A percentile compares a stretch with the other conserved stretches of the same genome.
phyloP scores from a whole-genome alignment of 2,329 filamentous ascomycete genomes.

The Aphanoascus verrucosus region DNA sequence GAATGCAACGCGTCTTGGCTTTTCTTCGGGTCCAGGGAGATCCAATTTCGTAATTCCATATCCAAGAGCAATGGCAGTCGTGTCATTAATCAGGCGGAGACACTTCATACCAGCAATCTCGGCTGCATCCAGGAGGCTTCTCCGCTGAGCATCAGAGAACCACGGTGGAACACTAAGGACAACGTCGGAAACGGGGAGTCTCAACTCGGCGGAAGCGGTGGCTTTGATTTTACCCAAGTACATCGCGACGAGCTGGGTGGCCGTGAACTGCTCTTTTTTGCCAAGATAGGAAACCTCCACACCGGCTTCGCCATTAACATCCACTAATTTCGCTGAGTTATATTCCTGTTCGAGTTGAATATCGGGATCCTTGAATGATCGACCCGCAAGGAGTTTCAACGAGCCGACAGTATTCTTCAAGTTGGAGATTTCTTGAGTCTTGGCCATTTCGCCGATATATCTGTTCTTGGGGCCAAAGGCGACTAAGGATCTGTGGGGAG shows the following conservation, averaged over 20 bases:
- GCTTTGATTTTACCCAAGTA: constrained; percentile 89
- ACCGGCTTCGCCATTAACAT: constrained; percentile 88
- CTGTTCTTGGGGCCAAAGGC: constrained; percentile 89
- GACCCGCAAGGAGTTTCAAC: constrained; percentile 85
- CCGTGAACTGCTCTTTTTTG: constrained; percentile 92
- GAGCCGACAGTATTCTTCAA: constrained; percentile 95
- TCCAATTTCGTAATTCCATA: constrained; percentile 98
- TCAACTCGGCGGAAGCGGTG: constrained; percentile 77
- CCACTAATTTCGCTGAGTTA: constrained; percentile 73
- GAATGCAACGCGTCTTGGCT: constrained; percentile 80
- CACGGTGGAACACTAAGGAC: constrained; percentile 91
- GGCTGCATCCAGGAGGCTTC: constrained; percentile 77
- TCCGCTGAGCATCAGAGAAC: constrained; percentile 92
- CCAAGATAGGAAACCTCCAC: constrained; percentile 87
- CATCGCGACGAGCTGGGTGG: constrained; percentile 88
- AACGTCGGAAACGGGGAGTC: constrained; percentile 80
- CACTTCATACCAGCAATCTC: constrained; percentile 90
- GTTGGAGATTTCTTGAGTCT: constrained; percentile 98
- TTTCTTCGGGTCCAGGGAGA: constrained; percentile 77
- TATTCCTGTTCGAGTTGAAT: constrained; percentile 85
- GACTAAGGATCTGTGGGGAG: constrained; percentile 62
- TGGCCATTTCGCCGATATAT: constrained; percentile 88
- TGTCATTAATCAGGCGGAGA: constrained; percentile 93
- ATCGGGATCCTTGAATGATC: constrained; percentile 79
- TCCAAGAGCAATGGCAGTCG: constrained; percentile 86